These are phyloP conservation scores for Penicillium palitans DNA, from an alignment of 2,329 filamentous ascomycete genomes.

Conservation along the genomic window DNA sequence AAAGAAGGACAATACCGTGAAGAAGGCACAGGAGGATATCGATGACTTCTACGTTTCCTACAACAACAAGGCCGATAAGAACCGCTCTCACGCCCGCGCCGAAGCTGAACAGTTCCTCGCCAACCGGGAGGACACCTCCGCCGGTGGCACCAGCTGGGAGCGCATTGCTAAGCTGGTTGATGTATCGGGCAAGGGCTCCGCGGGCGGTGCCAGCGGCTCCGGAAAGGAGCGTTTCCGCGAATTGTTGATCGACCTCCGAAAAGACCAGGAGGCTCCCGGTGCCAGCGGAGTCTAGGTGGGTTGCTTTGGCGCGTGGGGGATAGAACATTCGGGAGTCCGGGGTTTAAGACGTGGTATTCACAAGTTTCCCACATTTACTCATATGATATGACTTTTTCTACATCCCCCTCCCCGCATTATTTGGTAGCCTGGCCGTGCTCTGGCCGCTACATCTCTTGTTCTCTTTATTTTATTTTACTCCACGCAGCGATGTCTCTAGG, in stretches of 20 bases:
- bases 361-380: slow-evolving; percentile 5
- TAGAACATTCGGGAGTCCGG: slow-evolving; percentile 5
- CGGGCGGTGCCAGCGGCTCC: slow-evolving; percentile 82
- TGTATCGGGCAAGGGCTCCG: slow-evolving; percentile 85
- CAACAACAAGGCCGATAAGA: slow-evolving; percentile 97
- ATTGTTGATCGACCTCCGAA: slow-evolving; percentile 79
- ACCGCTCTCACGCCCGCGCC: slow-evolving; percentile 78
- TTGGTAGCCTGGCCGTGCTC: not conserved
- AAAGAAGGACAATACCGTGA: slow-evolving; percentile 81
- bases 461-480: slow-evolving; percentile 20
- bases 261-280: slow-evolving; percentile 83
- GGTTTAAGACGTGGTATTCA: slow-evolving; percentile 7
- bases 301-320: slow-evolving; percentile 4
- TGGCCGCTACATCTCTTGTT: slow-evolving; percentile 11
- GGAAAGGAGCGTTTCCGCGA: slow-evolving; percentile 97
- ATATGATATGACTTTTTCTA: slow-evolving; percentile 15
- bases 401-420: slow-evolving; percentile 3
- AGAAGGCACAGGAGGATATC: slow-evolving; percentile 89
- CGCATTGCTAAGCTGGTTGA: slow-evolving; percentile 97
- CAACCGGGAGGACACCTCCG: slow-evolving; percentile 86
- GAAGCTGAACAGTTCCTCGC: slow-evolving; percentile 92
- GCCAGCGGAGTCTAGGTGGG: slow-evolving; percentile 49
- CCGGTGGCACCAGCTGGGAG: slow-evolving; percentile 97
- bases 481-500: slow-evolving; percentile 25
- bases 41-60: slow-evolving; percentile 99